Evolutionary conservation across 2,329 filamentous ascomycete genomes (phyloP).

Genomic region (Colletotrichum zoysiae): DNA sequence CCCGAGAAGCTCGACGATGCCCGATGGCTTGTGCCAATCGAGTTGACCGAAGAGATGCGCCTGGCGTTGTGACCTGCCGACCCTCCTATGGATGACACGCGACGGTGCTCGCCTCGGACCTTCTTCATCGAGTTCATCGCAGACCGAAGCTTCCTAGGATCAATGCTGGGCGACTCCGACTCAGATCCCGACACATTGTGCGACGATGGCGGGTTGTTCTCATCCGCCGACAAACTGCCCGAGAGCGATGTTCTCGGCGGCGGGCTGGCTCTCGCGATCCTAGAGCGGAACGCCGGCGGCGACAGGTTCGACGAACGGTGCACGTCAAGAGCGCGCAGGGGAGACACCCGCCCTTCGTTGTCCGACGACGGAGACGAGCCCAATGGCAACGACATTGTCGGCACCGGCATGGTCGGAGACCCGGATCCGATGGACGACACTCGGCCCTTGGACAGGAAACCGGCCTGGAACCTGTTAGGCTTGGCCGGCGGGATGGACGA

Average conservation of each 20-base stretch:
- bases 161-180: conserved; percentile 64
- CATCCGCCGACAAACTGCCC: conserved; percentile 55
- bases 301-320: conserved; percentile 65
- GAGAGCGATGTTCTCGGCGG: conserved; percentile 52
- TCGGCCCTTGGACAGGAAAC: conserved; percentile 78
- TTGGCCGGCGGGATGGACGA: conserved; percentile 60
- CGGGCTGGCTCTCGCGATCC: conserved; percentile 48
- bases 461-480: conserved; percentile 85
- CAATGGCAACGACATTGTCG: conserved; percentile 68
- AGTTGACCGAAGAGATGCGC: conserved; percentile 59
- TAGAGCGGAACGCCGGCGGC: conserved; percentile 54
- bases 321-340: conserved; percentile 64
- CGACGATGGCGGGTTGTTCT: conserved; percentile 65
- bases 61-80: conserved; percentile 53
- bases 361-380: conserved; percentile 64
- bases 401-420: conserved; percentile 71
- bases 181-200: conserved; percentile 57
- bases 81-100: conserved; percentile 56
- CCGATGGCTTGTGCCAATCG: conserved; percentile 25
- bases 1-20: conserved; percentile 54
- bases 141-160: conserved; percentile 66
- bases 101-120: conserved; percentile 53
- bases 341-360: conserved; percentile 60
- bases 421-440: conserved; percentile 59
- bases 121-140: conserved; percentile 67